These are phyloP conservation scores for Xylariales sp. DNA, from an alignment of 2,329 filamentous ascomycete genomes.

Conservation along the genomic window DNA sequence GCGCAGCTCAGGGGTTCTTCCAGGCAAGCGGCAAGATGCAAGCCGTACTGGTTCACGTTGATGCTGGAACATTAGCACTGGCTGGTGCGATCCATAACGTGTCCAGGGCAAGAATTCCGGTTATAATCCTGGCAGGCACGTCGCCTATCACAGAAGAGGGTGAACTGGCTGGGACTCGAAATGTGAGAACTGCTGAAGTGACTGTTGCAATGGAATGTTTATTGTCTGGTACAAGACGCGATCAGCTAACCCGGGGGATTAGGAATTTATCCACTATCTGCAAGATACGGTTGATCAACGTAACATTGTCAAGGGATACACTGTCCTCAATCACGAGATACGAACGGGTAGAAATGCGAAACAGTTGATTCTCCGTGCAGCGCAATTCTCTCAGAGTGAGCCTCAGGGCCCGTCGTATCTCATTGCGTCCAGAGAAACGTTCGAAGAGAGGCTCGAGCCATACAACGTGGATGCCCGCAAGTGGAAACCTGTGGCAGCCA, in stretches of 20 bases:
- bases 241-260: too few species aligned
- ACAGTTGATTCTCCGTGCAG: slow-evolving; percentile 67
- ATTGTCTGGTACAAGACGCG: too few species aligned
- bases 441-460: slow-evolving; percentile 56
- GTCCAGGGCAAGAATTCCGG: slow-evolving; percentile 62
- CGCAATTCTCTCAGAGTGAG: slow-evolving; percentile 66
- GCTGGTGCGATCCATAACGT: slow-evolving; percentile 73
- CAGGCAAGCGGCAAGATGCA: slow-evolving; percentile 63
- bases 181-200: too few species aligned
- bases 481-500: slow-evolving; percentile 18
- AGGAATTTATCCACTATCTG: slow-evolving; percentile 79
- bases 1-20: slow-evolving; percentile 73
- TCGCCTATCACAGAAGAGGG: slow-evolving; percentile 70
- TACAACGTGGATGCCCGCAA: slow-evolving; percentile 17
- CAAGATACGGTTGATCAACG: slow-evolving; percentile 75
- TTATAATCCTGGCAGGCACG: slow-evolving; percentile 72
- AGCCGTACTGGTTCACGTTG: slow-evolving; percentile 69
- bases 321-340: slow-evolving; percentile 66
- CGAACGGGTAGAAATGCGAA: slow-evolving; percentile 71
- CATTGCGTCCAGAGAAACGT: slow-evolving; percentile 60
- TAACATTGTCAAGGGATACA: slow-evolving; percentile 68
- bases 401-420: slow-evolving; percentile 69
- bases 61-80: slow-evolving; percentile 73
- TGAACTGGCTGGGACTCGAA: slow-evolving; percentile 64
- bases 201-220: too few species aligned